Percentiles rank a stretch among this genome's conserved stretches.
phyloP scores from a whole-genome alignment of 768 basidiomycete genomes.

The Lentinus brumalis region DNA sequence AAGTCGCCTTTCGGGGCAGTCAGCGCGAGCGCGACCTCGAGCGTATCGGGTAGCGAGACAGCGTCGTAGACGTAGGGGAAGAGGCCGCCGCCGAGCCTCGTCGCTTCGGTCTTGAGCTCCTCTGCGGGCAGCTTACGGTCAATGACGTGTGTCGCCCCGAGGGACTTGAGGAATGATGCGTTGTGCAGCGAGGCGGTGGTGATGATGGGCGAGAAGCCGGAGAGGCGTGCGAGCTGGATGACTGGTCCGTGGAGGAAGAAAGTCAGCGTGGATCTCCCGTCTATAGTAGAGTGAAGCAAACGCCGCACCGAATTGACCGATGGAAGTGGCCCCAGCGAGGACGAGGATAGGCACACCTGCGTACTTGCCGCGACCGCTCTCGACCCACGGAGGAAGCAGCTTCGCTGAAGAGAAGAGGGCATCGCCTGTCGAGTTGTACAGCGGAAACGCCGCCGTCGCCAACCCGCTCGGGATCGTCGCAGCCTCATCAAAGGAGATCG shows the following conservation, averaged over 20 bases:
- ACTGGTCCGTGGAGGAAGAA: slow-evolving; percentile 3
- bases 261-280: neutral
- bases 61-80: slow-evolving; percentile 28
- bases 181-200: slow-evolving; percentile 31
- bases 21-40: slow-evolving; percentile 16
- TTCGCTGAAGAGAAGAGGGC: slow-evolving; percentile 17
- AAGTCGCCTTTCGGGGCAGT: slow-evolving; percentile 26
- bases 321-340: slow-evolving; percentile 28
- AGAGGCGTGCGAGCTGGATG: slow-evolving; percentile 31
- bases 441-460: slow-evolving; percentile 11
- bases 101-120: slow-evolving; percentile 10
- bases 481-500: slow-evolving; percentile 17
- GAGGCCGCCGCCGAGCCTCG: slow-evolving; percentile 21
- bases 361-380: slow-evolving; percentile 22
- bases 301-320: slow-evolving; percentile 31
- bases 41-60: slow-evolving; percentile 23
- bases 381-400: slow-evolving; percentile 26
- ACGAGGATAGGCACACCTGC: slow-evolving; percentile 28
- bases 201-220: slow-evolving; percentile 35
- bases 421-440: slow-evolving; percentile 9
- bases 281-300: neutral
- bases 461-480: slow-evolving; percentile 15
- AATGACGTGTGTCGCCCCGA: slow-evolving; percentile 31
- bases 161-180: slow-evolving; percentile 20
- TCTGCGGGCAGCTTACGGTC: slow-evolving; percentile 25